Conservation (phyloP, 2,329 filamentous ascomycete genomes). For the Ophiostoma sp. region DNA sequence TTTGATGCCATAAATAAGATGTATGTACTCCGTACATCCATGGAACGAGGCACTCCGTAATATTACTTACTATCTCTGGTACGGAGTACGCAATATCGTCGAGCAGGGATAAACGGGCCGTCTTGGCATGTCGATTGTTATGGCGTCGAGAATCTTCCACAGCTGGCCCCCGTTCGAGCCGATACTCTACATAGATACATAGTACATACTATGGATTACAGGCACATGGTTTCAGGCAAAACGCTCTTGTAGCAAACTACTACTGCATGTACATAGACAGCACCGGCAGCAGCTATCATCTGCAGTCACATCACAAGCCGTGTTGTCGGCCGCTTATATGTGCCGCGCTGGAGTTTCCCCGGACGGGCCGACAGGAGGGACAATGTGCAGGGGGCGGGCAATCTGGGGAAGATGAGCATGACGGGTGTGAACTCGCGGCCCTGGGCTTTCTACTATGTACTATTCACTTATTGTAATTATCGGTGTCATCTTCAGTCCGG, state of each 20-base stretch:
- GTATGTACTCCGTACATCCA: not conserved
- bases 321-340: not conserved
- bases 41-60: not conserved
- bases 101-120: conserved; percentile 2
- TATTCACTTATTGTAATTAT: too few relatives aligned
- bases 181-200: too few relatives aligned
- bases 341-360: not conserved
- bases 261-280: not conserved
- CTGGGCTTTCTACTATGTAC: not conserved
- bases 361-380: not conserved
- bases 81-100: not conserved
- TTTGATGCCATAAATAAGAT: not conserved
- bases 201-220: too few relatives aligned
- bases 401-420: not conserved
- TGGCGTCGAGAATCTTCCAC: conserved; percentile 19
- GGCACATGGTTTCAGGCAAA: not conserved
- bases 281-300: not conserved
- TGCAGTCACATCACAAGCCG: not conserved
- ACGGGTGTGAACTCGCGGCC: not conserved
- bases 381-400: not conserved
- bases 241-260: not conserved
- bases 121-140: conserved; percentile 13
- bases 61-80: not conserved
- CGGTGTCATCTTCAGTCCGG: not conserved
- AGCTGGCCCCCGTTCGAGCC: not conserved